Percentiles rank a stretch among this genome's conserved stretches.
phyloP scores from a whole-genome alignment of 169 alveolate genomes.

The Plasmodium sp. region DNA sequence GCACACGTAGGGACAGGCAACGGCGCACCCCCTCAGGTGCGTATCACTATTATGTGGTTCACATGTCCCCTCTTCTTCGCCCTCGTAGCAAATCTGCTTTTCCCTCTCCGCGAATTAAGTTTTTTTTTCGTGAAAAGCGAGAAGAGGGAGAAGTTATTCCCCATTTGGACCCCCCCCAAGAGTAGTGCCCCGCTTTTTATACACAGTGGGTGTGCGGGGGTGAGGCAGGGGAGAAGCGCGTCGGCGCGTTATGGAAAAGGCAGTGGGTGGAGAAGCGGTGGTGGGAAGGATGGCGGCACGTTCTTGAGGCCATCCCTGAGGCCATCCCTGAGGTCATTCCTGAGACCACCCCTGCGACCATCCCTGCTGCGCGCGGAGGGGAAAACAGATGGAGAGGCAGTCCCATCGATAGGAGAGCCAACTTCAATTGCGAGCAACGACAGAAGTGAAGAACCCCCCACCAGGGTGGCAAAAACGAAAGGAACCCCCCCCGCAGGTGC shows the following conservation, averaged over 20 bases:
- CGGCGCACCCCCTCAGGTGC: neutral
- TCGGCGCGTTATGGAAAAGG: neutral
- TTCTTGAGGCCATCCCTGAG: neutral
- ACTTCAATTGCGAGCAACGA: neutral
- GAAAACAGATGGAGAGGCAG: neutral
- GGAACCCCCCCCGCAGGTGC: neutral
- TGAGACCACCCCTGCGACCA: neutral
- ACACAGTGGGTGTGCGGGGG: neutral
- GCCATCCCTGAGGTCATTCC: neutral
- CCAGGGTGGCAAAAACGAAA: neutral
- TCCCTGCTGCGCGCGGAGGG: neutral
- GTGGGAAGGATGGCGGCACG: neutral
- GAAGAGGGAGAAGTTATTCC: neutral
- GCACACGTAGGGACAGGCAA: neutral
- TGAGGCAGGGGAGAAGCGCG: neutral
- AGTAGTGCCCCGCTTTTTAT: constrained; percentile 18
- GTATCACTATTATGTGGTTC: constrained; percentile 53
- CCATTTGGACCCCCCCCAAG: neutral
- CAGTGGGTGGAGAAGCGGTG: neutral
- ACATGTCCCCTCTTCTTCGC: constrained; percentile 13
- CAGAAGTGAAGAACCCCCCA: neutral
- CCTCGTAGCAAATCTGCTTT: neutral
- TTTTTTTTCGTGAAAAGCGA: constrained; percentile 43
- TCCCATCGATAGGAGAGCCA: neutral
- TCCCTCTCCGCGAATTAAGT: neutral